phyloP scores from a whole-genome alignment of 2,329 filamentous ascomycete species.

The Fusarium brevicatenulatum region DNA sequence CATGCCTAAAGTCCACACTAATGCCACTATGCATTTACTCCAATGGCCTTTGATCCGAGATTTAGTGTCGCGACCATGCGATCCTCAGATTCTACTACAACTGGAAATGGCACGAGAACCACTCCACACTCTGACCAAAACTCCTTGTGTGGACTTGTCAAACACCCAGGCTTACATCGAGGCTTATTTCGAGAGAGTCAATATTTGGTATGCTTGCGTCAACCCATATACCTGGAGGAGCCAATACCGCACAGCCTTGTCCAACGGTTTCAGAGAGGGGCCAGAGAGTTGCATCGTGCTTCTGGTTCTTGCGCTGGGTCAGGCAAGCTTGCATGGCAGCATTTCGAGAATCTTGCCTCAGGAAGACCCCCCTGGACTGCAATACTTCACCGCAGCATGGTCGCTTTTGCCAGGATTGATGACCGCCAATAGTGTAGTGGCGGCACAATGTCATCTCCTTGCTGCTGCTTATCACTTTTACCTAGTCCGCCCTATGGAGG shows the following conservation, averaged over 20 bases:
- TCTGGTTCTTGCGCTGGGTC: conserved; percentile 79
- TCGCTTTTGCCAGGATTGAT: conserved; percentile 79
- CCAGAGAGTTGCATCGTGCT: conserved; percentile 85
- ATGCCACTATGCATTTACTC: conserved; percentile 79
- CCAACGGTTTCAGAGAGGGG: conserved; percentile 80
- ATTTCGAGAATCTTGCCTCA: conserved; percentile 76
- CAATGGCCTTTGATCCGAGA: conserved; percentile 85
- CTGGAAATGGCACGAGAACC: conserved; percentile 83
- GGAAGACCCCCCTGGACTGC: conserved; percentile 77
- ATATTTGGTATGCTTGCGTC: conserved; percentile 87
- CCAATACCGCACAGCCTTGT: conserved; percentile 79
- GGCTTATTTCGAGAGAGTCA: conserved; percentile 83
- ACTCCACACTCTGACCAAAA: conserved; percentile 73
- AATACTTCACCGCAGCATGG: conserved; percentile 86
- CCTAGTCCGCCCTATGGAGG: conserved; percentile 81
- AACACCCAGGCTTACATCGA: conserved; percentile 80
- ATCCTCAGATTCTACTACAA: conserved; percentile 83
- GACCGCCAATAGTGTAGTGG: conserved; percentile 80
- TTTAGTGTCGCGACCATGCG: conserved; percentile 79
- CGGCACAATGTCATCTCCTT: conserved; percentile 82
- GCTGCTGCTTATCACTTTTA: conserved; percentile 87
- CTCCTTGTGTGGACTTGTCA: conserved; percentile 74
- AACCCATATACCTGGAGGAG: conserved; percentile 83
- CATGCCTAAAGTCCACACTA: conserved; percentile 87
- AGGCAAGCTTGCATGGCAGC: conserved; percentile 79